A percentile compares a stretch with the other conserved stretches of the same genome.
Evolutionary conservation across 306 rosid species (phyloP).

Genomic region (Cucurbita moschata): DNA sequence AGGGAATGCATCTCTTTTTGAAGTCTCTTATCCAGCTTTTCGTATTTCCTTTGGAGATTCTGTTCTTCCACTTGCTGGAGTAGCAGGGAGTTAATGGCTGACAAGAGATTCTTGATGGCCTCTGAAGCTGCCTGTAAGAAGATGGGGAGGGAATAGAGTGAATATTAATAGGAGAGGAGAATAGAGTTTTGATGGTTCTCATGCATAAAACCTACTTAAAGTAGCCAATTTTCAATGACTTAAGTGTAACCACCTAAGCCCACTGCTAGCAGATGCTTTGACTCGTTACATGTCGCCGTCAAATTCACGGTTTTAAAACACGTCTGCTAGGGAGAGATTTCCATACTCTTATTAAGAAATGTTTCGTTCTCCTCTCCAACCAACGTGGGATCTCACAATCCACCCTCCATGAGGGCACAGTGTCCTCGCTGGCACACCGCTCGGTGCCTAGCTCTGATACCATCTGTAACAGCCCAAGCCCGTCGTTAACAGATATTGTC

Average conservation of each 20-base stretch:
- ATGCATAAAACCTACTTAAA: neutral
- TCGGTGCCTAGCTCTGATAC: too few relatives aligned
- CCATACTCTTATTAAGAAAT: too few relatives aligned
- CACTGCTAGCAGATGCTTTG: too few relatives aligned
- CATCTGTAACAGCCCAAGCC: too few relatives aligned
- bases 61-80: conserved; percentile 55
- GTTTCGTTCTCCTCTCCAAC: too few relatives aligned
- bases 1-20: conserved; percentile 32
- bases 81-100: conserved; percentile 32
- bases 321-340: too few relatives aligned
- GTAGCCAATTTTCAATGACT: neutral
- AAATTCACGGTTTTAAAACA: too few relatives aligned
- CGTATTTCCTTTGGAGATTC: conserved; percentile 31
- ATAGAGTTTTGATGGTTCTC: neutral
- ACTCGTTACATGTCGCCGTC: too few relatives aligned
- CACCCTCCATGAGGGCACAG: too few relatives aligned
- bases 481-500: too few relatives aligned
- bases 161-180: neutral
- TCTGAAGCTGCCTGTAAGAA: conserved; percentile 47
- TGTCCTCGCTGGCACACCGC: too few relatives aligned
- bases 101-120: conserved; percentile 48
- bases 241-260: neutral
- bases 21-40: conserved; percentile 45
- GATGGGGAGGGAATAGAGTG: neutral
- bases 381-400: too few relatives aligned